A percentile compares a stretch with the other conserved stretches of the same genome.
phyloP scores from a whole-genome alignment of 2,329 filamentous ascomycete species.

The Tolypocladium paradoxum region DNA sequence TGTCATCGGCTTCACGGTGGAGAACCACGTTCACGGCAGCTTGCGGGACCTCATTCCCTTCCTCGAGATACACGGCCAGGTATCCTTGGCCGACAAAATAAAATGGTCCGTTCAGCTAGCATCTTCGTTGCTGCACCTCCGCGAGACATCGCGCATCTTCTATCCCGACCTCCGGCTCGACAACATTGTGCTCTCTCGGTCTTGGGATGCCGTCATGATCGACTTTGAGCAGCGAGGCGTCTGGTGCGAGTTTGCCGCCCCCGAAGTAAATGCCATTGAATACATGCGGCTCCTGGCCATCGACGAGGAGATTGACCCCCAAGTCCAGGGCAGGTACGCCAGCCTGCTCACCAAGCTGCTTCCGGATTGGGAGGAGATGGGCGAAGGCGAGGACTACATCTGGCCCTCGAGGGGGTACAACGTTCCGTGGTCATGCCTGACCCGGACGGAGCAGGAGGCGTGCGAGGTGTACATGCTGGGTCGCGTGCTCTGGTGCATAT shows the following conservation, averaged over 20 bases:
- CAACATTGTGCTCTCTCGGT: conserved; percentile 42
- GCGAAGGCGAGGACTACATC: conserved; percentile 30
- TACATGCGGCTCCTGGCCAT: conserved; percentile 43
- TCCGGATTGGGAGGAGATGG: conserved; percentile 32
- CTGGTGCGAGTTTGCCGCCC: conserved; percentile 51
- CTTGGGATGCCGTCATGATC: conserved; percentile 40
- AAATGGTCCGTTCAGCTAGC: conserved; percentile 45
- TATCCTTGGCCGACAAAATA: conserved; percentile 33
- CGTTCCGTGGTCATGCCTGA: conserved; percentile 44
- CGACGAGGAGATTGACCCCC: conserved; percentile 32
- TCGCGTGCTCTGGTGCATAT: conserved; percentile 50
- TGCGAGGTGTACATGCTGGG: conserved; percentile 55
- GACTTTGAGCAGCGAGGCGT: conserved; percentile 54
- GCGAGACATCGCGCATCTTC: conserved; percentile 32
- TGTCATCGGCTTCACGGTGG: conserved; percentile 45
- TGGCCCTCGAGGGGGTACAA: conserved; percentile 43
- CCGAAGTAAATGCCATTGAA: conserved; percentile 49
- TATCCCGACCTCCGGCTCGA: conserved; percentile 51
- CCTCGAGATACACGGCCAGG: conserved; percentile 32
- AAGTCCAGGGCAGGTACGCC: conserved; percentile 29
- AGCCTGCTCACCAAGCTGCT: conserved; percentile 31
- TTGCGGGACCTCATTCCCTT: conserved; percentile 44
- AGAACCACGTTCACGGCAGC: conserved; percentile 42
- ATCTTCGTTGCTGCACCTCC: conserved; percentile 39
- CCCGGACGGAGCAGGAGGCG: conserved; percentile 38